Evolutionary conservation across 495 filamentous ascomycete genomes (phyloP), one percentile per base, ranked within the genome.

Genomic region (Penicillium bialowiezense): DNA sequence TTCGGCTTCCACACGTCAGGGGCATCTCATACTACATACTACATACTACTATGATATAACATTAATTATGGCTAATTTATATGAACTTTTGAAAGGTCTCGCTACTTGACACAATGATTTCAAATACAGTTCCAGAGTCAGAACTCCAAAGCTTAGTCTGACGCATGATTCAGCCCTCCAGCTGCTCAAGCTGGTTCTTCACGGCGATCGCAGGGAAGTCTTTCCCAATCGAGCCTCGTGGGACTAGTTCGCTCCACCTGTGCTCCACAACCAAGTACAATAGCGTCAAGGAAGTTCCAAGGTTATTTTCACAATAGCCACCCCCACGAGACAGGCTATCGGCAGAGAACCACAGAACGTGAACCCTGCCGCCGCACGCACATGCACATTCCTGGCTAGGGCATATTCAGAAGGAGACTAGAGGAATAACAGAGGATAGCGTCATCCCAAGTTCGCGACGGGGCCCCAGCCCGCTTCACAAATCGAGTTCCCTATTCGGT

Each of bases 171-270:
- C 23, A 14, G 15, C 10, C 12, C 3, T 9, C n/a, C 19, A 34
- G 15, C 29, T 43, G 26, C 10, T 4, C 7, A 10, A 34, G 15
- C 29, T 43, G 26, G 17, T 29, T 52, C 48, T 44, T 41, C 39
- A 56, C 40, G 46, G 37, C 21, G 51, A 54, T 54, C 55, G 19
- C 13, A 50, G 46, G 36, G 19, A 38, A 14, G 18, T 37, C 44
- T 34, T 54, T 54, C 51, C 54, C 26, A 50, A 50, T 50, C n/a
- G 9, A 28, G 29, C 26, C 32, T 44, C 17, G 39, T 24, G 23
- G 32, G 48, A 51, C 24, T 33, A 36, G 28, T 10, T 18, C 28
- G 14, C 45, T 35, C 50, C 29, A 40, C 40, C 21, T 7, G n/a
- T 21, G 12, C 12, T 34, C 41, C 41, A 44, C 41, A 32, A 5